A percentile compares a stretch with the other conserved stretches of the same genome.
Conservation (phyloP, 148 eudicot species). For the Selenicereus undatus region DNA sequence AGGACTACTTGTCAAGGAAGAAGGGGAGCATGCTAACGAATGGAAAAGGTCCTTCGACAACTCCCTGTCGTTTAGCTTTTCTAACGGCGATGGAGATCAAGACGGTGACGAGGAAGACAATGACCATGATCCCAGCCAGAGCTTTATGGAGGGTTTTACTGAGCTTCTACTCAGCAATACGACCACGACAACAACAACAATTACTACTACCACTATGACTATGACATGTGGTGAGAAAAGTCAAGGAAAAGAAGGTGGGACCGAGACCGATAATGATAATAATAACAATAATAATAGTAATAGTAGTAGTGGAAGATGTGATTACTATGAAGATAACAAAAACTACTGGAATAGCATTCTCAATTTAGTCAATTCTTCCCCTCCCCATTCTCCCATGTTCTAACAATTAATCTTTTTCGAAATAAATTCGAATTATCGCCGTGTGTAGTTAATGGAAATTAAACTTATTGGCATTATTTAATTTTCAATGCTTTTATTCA, state of each 20-base stretch:
- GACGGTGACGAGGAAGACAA: conserved; percentile 10
- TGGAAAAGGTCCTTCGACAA: conserved; percentile 25
- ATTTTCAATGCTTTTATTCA: not conserved
- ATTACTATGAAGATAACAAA: conserved; percentile 60
- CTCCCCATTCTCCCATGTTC: conserved; percentile 60
- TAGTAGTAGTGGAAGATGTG: conserved; percentile 18
- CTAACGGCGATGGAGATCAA: not conserved
- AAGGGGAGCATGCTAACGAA: conserved; percentile 15
- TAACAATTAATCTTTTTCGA: conserved; percentile 18
- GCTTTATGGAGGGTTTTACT: conserved; percentile 64
- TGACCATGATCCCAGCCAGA: conserved; percentile 16
- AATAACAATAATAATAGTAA: conserved; percentile 17
- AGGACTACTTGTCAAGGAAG: conserved; percentile 35
- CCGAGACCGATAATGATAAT: conserved; percentile 19
- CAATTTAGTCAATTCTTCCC: conserved; percentile 73
- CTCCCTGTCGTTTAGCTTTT: conserved; percentile 27
- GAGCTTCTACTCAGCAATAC: conserved; percentile 53
- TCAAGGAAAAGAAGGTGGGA: conserved; percentile 20
- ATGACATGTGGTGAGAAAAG: conserved; percentile 19
- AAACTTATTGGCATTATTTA: not conserved
- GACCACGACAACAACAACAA: not conserved
- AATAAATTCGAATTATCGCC: conserved; percentile 8
- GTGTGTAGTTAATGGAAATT: not conserved
- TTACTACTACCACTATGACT: not conserved
- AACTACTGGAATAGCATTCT: conserved; percentile 89